Conservation (phyloP, 805 yeast species). For the Saccharomyces cerevisiae region DNA sequence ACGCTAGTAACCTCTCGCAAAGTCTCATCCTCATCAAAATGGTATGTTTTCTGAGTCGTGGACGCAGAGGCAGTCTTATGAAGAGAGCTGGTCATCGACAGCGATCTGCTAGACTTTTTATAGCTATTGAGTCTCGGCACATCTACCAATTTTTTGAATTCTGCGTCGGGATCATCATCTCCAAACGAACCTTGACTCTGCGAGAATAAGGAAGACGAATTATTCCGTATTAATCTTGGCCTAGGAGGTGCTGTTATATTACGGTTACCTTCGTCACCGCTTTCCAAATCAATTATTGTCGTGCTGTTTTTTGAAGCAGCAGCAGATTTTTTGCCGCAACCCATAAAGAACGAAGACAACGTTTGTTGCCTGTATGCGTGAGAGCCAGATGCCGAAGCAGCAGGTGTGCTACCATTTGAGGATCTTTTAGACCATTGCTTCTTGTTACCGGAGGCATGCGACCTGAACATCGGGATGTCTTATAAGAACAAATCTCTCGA, state of each 20-base stretch:
- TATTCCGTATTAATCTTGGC: neutral
- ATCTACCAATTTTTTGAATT: constrained; percentile 14
- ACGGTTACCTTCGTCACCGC: neutral
- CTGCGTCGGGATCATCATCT: constrained; percentile 24
- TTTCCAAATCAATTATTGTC: neutral
- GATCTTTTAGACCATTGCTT: neutral
- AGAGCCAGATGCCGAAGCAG: neutral
- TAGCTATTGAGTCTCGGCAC: constrained; percentile 21
- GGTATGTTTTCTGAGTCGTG: neutral
- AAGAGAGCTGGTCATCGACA: neutral
- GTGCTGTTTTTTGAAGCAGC: neutral
- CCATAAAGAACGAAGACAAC: neutral
- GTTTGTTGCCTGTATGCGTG: neutral
- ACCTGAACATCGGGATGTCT: neutral
- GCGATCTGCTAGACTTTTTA: constrained; percentile 8
- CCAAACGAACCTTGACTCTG: constrained; percentile 29
- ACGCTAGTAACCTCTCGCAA: constrained; percentile 8
- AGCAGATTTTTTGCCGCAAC: neutral
- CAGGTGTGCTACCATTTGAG: neutral
- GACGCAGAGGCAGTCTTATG: neutral
- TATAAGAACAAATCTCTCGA: neutral
- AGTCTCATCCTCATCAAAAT: constrained; percentile 1
- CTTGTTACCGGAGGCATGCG: neutral
- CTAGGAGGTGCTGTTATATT: neutral
- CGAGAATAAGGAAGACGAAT: constrained; percentile 10